Evolutionary conservation across 2,329 filamentous ascomycete species (phyloP), one percentile per base, ranked within the genome.

Genomic region (Dichotomopilus funicola): DNA sequence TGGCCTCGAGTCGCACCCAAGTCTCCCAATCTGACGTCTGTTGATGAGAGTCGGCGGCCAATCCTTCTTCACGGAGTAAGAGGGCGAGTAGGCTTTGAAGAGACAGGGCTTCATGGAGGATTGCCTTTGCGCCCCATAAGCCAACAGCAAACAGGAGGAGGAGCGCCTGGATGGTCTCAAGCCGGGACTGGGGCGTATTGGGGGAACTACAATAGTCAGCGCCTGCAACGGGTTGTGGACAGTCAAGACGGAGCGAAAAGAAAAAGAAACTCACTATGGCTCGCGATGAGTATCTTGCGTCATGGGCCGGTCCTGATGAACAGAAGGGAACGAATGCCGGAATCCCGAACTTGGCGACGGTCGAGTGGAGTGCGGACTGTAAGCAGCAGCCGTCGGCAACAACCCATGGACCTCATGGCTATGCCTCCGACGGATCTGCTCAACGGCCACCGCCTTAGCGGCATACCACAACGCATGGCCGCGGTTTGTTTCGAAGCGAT

Each of bases 141-240:
- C 81, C 81, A 7, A 83, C 75, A 0, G 79, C 78, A 60, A 83
- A 83, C 4, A 85, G 74, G 1, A 87, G 66, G 0, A 87, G 68
- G 1, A 87, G 73, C 3, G 83, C 79, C 62, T 87, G 83, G 2
- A 85, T 85, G 0, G 82, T 87, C 65, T 87, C 83, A 45, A 87
- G 73, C 0, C 80, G 73, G 2, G 80, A 76, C 62, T 81, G 78
- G 0, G 79, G 78, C 0, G 79, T 82, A 55, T 83, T 86, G 1
- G 79, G 76, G 10, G 79, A 80, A 63, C 80, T 82, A 27, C 3
- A 3, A 34, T 6, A 4, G 51, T 63, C 12, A 62, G 52, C 34
- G 49, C 5, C 36, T 33, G 31, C 10, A 27, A 5, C 19, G 13
- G 33, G 8, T 31, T 1, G 42, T 13, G 38, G 4, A 12, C 11